Evolutionary conservation across 768 basidiomycete genomes (phyloP).

Genomic region (Tephrocybe sp.): DNA sequence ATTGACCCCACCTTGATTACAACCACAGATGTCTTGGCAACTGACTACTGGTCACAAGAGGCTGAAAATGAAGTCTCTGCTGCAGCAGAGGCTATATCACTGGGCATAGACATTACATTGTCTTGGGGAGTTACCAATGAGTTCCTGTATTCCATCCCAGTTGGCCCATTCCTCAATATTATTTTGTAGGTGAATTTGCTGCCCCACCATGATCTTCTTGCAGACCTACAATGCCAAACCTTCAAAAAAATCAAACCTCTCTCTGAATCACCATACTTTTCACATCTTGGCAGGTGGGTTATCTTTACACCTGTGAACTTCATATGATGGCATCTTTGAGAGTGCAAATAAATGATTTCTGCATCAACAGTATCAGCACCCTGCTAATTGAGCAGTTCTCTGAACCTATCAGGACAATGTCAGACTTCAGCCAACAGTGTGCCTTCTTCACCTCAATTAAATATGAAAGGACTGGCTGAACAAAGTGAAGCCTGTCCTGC

Average conservation of each 20-base stretch:
- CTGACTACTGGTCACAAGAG: too few relatives aligned
- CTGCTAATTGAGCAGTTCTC: slow-evolving; percentile 14
- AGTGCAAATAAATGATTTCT: slow-evolving; percentile 21
- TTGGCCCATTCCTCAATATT: slow-evolving; percentile 5
- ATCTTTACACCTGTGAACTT: not conserved
- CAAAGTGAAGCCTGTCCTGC: too few relatives aligned
- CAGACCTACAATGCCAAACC: not conserved
- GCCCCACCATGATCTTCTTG: slow-evolving; percentile 5
- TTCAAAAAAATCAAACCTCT: not conserved
- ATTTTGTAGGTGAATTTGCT: slow-evolving; percentile 16
- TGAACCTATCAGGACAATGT: not conserved
- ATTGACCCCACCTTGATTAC: too few relatives aligned
- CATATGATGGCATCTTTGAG: not conserved
- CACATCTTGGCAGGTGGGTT: not conserved
- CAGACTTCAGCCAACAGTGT: not conserved
- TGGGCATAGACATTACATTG: too few relatives aligned
- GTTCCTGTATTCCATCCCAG: not conserved
- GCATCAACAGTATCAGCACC: slow-evolving; percentile 24
- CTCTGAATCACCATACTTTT: not conserved
- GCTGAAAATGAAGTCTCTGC: too few relatives aligned
- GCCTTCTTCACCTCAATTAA: not conserved
- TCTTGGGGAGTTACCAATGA: not conserved
- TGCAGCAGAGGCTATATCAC: too few relatives aligned
- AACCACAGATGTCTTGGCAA: too few relatives aligned
- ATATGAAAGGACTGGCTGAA: too few relatives aligned